Evolutionary conservation across 805 yeast genomes (phyloP).

Genomic region (Kodamaea jinghongensis): DNA sequence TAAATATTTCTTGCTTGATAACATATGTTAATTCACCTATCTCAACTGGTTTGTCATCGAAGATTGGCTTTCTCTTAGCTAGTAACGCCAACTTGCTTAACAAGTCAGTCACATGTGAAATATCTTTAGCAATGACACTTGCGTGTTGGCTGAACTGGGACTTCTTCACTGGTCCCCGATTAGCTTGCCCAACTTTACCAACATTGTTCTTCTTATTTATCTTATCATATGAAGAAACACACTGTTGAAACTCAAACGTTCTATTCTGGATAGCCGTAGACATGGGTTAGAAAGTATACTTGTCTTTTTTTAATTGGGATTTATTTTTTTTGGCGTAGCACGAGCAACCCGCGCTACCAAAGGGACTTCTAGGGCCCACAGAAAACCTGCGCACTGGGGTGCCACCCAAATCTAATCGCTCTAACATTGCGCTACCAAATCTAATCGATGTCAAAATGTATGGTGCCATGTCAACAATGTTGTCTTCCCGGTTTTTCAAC

Average conservation of each 20-base stretch:
- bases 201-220: constrained; percentile 44
- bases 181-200: constrained; percentile 8
- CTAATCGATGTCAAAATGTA: too few species aligned
- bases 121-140: constrained; percentile 80
- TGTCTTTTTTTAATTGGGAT: too few species aligned
- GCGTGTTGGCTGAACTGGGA: constrained; percentile 59
- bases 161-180: constrained; percentile 21
- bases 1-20: constrained; percentile 81
- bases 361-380: too few species aligned
- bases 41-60: constrained; percentile 92
- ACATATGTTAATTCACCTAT: constrained; percentile 88
- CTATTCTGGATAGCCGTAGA: constrained; percentile 61
- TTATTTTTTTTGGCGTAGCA: too few species aligned
- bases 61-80: constrained; percentile 86
- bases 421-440: too few species aligned
- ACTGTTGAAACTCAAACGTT: constrained; percentile 89
- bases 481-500: too few species aligned
- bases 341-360: too few species aligned
- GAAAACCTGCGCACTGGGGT: too few species aligned
- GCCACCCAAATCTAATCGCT: too few species aligned
- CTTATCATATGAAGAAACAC: constrained; percentile 74
- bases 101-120: constrained; percentile 78
- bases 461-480: too few species aligned
- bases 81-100: constrained; percentile 76
- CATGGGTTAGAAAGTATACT: constrained; percentile 7